Evolutionary conservation across 352 stramenopile species (phyloP), one percentile per base, ranked within the genome.

Genomic region (Globisporangium cystogenes): DNA sequence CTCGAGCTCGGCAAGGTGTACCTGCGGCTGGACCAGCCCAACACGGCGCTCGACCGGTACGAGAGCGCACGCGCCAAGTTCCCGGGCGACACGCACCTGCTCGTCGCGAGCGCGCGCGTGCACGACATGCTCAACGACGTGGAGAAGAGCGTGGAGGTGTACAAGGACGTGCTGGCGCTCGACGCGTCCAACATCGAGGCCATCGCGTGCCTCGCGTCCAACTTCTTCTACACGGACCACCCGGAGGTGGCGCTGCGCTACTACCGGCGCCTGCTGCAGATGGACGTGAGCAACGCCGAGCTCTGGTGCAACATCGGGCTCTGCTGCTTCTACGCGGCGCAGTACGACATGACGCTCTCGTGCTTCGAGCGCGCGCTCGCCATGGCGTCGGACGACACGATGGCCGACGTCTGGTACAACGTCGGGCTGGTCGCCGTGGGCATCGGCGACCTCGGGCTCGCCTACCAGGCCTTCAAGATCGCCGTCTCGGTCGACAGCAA

Each of bases 1-100:
- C 62, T 98, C 20, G 93, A 97, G 62, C 70, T 98, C 10, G 74
- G 86, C n/a, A 98, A 98, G 56, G 90, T 98, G n/a, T 98, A 97
- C 65, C 53, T 97, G 55, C 73, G 87, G 3, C 70, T 98, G n/a
- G 93, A 98, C 56, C 87, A 97, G 60, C 93, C 93, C 24, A 97
- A 96, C 55, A 96, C 87, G 26, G 92, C 90, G 26, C 70, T 98
- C 1, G 80, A 96, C 26, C 66, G 86, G 20, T 94, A 97, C 54
- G 72, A 81, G 48, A 77, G 77, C 29, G 86, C 76, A 1, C 70
- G 65, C 21, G 63, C 68, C 27, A 75, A 71, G 41, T 96, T 95
- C 68, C 79, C 84, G 0, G 76, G 74, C 7, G 89, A 97, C 51
- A 68, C 77, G 0, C 72, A 90, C 42, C 62, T 98, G 33, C 57